A percentile compares a stretch with the other conserved stretches of the same genome.
These are phyloP conservation scores for Geoglossum cookeanum DNA, from an alignment of 2,329 filamentous ascomycete species.

Conservation along the genomic window DNA sequence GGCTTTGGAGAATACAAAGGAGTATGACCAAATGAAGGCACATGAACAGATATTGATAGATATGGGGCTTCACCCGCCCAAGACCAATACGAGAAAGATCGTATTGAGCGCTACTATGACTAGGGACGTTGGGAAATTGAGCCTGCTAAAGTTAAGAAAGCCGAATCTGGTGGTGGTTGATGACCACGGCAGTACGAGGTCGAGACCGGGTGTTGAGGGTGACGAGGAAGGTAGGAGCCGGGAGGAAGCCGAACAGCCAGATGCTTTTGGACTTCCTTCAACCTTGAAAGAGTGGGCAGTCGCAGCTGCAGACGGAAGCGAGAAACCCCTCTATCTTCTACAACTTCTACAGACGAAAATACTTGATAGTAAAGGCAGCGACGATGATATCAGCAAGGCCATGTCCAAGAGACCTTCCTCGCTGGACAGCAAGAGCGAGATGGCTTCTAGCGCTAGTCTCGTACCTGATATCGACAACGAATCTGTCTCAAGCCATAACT, in stretches of 20 bases:
- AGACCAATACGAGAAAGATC: slow-evolving; percentile 48
- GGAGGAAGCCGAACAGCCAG: slow-evolving; percentile 9
- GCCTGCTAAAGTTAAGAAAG: slow-evolving; percentile 48
- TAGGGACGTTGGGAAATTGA: slow-evolving; percentile 61
- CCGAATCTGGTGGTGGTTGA: slow-evolving; percentile 56
- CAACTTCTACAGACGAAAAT: slow-evolving; percentile 46
- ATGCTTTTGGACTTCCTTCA: slow-evolving; percentile 39
- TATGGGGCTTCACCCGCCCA: slow-evolving; percentile 20
- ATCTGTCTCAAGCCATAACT: slow-evolving; percentile 7
- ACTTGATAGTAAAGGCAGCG: slow-evolving; percentile 8
- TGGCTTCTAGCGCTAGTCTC: slow-evolving; percentile 11
- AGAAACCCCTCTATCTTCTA: slow-evolving; percentile 73
- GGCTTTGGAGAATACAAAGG: slow-evolving; percentile 34
- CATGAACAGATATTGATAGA: slow-evolving; percentile 33
- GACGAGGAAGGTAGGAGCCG: slow-evolving; percentile 8
- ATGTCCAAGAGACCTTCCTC: slow-evolving; percentile 10
- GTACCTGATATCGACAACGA: slow-evolving; percentile 19
- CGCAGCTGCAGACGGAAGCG: slow-evolving; percentile 45
- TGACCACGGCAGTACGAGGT: slow-evolving; percentile 6
- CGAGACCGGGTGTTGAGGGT: slow-evolving; percentile 8
- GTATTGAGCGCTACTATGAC: slow-evolving; percentile 88
- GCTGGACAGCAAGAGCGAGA: slow-evolving; percentile 6
- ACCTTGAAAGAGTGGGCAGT: slow-evolving; percentile 46
- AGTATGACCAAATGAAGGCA: slow-evolving; percentile 27
- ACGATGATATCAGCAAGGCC: not conserved